Percentiles rank a stretch among this genome's conserved stretches.
Evolutionary conservation across 73 alveolate species (phyloP).

Genomic region (Paramecium biaurelia): DNA sequence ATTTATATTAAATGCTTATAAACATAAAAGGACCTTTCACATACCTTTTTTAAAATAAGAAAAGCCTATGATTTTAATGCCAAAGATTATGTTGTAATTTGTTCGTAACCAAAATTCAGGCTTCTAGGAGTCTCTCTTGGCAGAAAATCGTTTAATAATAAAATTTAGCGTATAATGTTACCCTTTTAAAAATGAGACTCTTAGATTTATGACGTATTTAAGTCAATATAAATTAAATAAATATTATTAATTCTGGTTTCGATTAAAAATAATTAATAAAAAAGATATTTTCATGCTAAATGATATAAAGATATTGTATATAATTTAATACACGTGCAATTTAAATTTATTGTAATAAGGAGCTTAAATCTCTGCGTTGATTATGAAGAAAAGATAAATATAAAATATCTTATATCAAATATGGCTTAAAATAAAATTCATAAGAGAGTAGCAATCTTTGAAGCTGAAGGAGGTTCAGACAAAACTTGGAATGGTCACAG

Average conservation of each 20-base stretch:
- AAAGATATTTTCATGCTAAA: neutral
- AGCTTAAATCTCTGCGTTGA: neutral
- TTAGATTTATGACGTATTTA: no score
- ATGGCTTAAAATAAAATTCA: neutral
- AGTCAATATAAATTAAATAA: no score
- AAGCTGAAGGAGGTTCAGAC: constrained; percentile 28
- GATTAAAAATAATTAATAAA: no score
- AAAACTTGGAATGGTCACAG: constrained; percentile 38
- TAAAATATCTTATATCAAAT: neutral
- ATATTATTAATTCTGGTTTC: neutral
- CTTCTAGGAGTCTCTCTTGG: no score
- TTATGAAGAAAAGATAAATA: neutral
- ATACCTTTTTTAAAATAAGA: no score
- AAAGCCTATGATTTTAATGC: no score
- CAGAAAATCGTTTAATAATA: no score
- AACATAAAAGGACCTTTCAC: no score
- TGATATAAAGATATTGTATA: neutral
- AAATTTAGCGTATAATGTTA: no score
- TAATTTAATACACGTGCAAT: neutral
- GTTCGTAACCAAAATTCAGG: no score
- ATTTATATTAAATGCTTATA: neutral
- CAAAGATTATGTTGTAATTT: no score
- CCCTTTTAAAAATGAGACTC: no score
- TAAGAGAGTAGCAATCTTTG: constrained; percentile 26
- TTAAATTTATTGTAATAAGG: neutral